Evolutionary conservation across 2,329 filamentous ascomycete species (phyloP).

Genomic region (Cercospora sojina): DNA sequence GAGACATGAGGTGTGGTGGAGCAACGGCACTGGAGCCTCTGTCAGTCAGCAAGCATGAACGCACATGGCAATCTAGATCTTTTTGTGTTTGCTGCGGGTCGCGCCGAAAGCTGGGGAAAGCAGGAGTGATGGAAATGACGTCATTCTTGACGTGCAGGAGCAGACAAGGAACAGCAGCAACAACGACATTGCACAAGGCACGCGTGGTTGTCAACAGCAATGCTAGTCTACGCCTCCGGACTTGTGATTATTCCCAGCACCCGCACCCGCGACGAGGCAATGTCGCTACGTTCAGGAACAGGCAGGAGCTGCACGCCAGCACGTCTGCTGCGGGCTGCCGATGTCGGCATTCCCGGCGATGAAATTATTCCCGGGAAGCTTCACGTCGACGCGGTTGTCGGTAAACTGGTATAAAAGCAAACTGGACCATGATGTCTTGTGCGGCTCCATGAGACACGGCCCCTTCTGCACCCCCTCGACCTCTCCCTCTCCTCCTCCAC

Average conservation of each 20-base stretch:
- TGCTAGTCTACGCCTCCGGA: background rate
- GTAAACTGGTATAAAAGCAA: conserved; percentile 21
- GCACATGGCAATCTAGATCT: conserved; percentile 1
- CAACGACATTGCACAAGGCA: background rate
- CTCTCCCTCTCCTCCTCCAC: background rate
- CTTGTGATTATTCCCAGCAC: background rate
- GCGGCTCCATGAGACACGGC: background rate
- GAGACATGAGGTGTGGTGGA: conserved; percentile 16
- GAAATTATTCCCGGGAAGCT: conserved; percentile 15
- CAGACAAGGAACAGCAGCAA: background rate
- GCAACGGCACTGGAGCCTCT: background rate
- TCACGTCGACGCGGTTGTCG: conserved; percentile 18
- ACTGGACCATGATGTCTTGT: conserved; percentile 12
- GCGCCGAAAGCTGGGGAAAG: conserved; percentile 1
- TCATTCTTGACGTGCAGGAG: background rate
- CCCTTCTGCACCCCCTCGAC: background rate
- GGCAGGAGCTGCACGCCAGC: background rate
- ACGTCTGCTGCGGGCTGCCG: conserved; percentile 1
- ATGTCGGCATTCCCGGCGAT: conserved; percentile 11
- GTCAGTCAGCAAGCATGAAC: background rate
- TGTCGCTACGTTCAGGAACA: conserved; percentile 9
- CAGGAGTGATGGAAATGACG: background rate
- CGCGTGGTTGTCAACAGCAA: background rate
- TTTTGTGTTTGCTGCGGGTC: conserved; percentile 1
- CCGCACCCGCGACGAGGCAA: background rate